Conservation (phyloP, 2,329 filamentous ascomycete species). For the Xylaria sp. region DNA sequence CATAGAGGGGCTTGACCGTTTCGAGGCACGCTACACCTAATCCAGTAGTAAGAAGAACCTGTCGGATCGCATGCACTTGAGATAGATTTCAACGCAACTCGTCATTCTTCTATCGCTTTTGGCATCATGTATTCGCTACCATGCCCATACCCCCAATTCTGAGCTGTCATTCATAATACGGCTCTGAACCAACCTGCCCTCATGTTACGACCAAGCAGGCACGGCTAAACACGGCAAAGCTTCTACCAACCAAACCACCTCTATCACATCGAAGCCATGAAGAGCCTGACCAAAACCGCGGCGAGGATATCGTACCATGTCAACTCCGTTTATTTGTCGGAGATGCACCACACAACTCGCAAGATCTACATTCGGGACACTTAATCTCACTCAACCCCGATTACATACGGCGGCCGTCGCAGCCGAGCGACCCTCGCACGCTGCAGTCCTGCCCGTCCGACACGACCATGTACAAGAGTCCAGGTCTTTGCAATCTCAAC, state of each 20-base stretch:
- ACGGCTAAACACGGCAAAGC: constrained; percentile 3
- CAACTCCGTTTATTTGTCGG: constrained; percentile 46
- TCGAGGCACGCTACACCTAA: not conserved
- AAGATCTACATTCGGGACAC: constrained; percentile 9
- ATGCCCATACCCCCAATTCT: not conserved
- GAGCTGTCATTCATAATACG: not conserved
- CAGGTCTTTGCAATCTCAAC: not conserved
- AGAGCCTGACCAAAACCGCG: constrained; percentile 13
- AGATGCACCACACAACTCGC: constrained; percentile 44
- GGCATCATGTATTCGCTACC: not conserved
- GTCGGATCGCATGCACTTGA: not conserved
- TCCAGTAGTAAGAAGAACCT: not conserved
- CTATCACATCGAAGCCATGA: constrained; percentile 17
- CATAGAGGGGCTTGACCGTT: no score
- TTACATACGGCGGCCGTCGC: constrained; percentile 26
- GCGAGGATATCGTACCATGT: constrained; percentile 40
- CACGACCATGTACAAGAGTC: not conserved
- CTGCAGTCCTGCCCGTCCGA: not conserved
- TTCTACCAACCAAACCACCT: not conserved
- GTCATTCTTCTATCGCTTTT: not conserved
- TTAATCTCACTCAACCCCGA: not conserved
- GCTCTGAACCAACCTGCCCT: not conserved
- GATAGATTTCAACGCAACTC: not conserved
- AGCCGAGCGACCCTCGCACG: constrained; percentile 4
- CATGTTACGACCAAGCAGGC: not conserved